Percentiles rank a stretch among this genome's conserved stretches.
Evolutionary conservation across 192 early-diverging fungal species (phyloP).

Genomic region (Haplosporangium gracile): DNA sequence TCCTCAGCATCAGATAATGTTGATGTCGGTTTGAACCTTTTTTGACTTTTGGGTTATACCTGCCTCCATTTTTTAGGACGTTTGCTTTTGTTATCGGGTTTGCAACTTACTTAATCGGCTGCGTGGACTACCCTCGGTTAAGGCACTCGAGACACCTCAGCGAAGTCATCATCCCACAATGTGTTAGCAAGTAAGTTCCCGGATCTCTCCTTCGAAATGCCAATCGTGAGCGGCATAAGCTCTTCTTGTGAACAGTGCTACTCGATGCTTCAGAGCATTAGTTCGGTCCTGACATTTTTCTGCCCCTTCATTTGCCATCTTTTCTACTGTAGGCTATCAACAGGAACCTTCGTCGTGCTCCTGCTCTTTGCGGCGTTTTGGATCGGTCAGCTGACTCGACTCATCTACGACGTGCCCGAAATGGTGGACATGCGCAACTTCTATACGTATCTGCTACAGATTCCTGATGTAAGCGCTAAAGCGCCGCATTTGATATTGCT

Average conservation of each 20-base stretch:
- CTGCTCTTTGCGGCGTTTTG: conserved; percentile 80
- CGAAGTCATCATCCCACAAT: conserved; percentile 85
- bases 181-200: conserved; percentile 70
- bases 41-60: too few species aligned
- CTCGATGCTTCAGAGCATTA: not conserved
- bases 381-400: conserved; percentile 77
- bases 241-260: not conserved
- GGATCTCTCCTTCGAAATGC: not conserved
- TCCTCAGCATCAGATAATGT: conserved; percentile 2
- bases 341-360: conserved; percentile 69
- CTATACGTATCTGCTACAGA: conserved; percentile 82
- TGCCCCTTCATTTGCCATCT: not conserved
- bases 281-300: not conserved
- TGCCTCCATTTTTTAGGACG: conserved; percentile 62
- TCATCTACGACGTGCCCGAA: conserved; percentile 77
- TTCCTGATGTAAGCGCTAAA: conserved; percentile 72
- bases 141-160: conserved; percentile 74
- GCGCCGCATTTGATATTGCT: not conserved
- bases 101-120: conserved; percentile 89
- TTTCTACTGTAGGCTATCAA: conserved; percentile 64
- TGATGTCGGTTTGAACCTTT: not conserved
- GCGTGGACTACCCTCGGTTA: conserved; percentile 91
- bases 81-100: conserved; percentile 91
- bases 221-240: not conserved
- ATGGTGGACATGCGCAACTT: conserved; percentile 90